Evolutionary conservation across 1,139 yeast genomes (phyloP), one percentile per base, ranked within the genome.

Genomic region (Blastobotrys elegans): DNA sequence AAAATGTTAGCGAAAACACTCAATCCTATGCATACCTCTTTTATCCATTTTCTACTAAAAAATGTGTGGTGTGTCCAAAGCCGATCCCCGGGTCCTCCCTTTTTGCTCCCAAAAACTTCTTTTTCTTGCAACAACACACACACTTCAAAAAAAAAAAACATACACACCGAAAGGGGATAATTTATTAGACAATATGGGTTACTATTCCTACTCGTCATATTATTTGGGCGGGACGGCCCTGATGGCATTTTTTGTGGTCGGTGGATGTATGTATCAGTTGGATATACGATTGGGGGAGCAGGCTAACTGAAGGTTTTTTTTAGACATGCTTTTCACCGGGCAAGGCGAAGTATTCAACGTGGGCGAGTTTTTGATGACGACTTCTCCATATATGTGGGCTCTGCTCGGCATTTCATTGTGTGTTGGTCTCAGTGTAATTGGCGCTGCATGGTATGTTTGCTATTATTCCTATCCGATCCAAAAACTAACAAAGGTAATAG

Each of bases 321-420:
- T 47, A 67, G 78, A 89, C 68, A 83, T 89, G 79, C 75, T 92
- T 56, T 87, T 92, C 77, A 87, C 90, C 53, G 95, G 95, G 46
- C 80, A 88, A 52, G 97, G 97, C 46, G 95, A 89, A 65, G 73
- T 81, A 44, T 92, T 92, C 74, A 85, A 90, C 65, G 79, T 90
- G 50, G 98, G 98, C 44, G 82, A 82, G 58, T 90, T 92, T 64
- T 76, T 94, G 56, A 80, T 82, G 58, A 73, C 84, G 31, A 83
- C 95, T 1, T 88, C 97, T 17, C 99, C 99, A 13, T 92, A 92
- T 65, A 79, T 92, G 82, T 94, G 98, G 98, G 97, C 97, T 20
- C 78, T 80, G 56, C 70, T 89, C 56, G 99, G 99, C 49, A 88
- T 94, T 56, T 84, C 85, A n/a, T 69, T 82, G 49, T 92, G 98